A percentile compares a stretch with the other conserved stretches of the same genome.
Conservation (phyloP, 805 yeast genomes). For the Tetrapisispora fleetii region DNA sequence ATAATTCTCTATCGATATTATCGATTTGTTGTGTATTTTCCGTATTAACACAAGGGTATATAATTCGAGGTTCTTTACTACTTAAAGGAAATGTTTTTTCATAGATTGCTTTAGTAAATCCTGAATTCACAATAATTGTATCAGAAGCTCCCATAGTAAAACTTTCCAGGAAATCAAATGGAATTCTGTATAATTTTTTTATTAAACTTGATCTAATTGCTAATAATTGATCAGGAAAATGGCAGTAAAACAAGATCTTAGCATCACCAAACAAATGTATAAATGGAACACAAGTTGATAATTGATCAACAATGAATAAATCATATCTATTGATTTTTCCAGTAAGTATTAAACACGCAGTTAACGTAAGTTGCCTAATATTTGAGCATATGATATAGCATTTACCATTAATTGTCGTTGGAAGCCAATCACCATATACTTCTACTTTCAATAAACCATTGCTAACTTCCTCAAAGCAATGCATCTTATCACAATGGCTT, state of each 20-base stretch:
- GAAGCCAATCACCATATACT: slow-evolving; percentile 78
- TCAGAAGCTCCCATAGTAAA: slow-evolving; percentile 71
- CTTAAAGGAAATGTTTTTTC: slow-evolving; percentile 46
- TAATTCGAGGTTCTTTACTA: slow-evolving; percentile 24
- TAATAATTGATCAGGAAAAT: slow-evolving; percentile 84
- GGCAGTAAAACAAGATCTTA: slow-evolving; percentile 78
- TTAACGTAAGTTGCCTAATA: slow-evolving; percentile 67
- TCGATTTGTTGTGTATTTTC: slow-evolving; percentile 16
- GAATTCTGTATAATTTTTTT: slow-evolving; percentile 60
- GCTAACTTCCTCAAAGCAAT: slow-evolving; percentile 85
- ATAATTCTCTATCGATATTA: slow-evolving; percentile 10
- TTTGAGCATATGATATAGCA: slow-evolving; percentile 77
- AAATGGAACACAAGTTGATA: slow-evolving; percentile 71
- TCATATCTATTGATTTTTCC: slow-evolving; percentile 49
- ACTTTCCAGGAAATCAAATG: slow-evolving; percentile 81
- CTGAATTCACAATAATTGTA: slow-evolving; percentile 75
- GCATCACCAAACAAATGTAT: slow-evolving; percentile 35
- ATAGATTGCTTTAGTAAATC: slow-evolving; percentile 68
- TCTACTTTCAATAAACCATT: slow-evolving; percentile 47
- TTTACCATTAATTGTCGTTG: slow-evolving; percentile 55
- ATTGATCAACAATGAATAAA: slow-evolving; percentile 76
- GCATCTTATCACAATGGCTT: slow-evolving; percentile 78
- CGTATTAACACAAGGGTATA: slow-evolving; percentile 60
- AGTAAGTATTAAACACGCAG: slow-evolving; percentile 35
- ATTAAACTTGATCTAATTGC: slow-evolving; percentile 47